These are phyloP conservation scores for Nakataea oryzae DNA, from an alignment of 2,329 filamentous ascomycete species.

Conservation along the genomic window DNA sequence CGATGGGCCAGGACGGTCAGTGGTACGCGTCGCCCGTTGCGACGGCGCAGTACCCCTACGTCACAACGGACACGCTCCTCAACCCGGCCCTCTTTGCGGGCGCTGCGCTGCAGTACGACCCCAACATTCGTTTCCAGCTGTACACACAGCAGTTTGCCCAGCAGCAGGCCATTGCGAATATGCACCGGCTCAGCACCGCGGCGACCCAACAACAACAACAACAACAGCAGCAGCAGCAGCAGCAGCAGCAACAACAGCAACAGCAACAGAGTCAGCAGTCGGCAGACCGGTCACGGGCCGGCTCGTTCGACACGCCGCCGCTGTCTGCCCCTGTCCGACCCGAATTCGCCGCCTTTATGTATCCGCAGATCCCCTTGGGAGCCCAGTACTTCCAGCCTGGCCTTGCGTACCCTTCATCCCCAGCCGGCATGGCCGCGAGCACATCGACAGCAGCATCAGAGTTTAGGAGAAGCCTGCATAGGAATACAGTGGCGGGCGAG, in stretches of 20 bases:
- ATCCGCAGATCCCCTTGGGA: conserved; percentile 24
- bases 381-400: conserved; percentile 31
- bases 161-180: conserved; percentile 30
- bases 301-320: conserved; percentile 52
- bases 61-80: conserved; percentile 17
- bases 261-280: conserved; percentile 10
- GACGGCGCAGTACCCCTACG: conserved; percentile 22
- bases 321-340: conserved; percentile 46
- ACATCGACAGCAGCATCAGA: conserved; percentile 29
- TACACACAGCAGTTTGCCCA: conserved; percentile 33
- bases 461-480: conserved; percentile 45
- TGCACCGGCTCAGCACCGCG: conserved; percentile 27
- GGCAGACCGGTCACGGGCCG: conserved; percentile 45
- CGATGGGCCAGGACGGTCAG: conserved; percentile 31
- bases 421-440: conserved; percentile 26
- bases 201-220: not conserved
- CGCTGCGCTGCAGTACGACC: not conserved
- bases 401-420: conserved; percentile 45
- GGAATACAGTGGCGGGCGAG: conserved; percentile 32
- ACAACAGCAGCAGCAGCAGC: not conserved
- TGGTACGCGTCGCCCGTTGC: conserved; percentile 35
- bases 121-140: conserved; percentile 29
- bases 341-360: conserved; percentile 38
- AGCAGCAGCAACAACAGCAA: not conserved
- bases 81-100: conserved; percentile 9